A percentile compares a stretch with the other conserved stretches of the same genome.
phyloP scores from a whole-genome alignment of 495 filamentous ascomycete species.

The Xylaria telfairii region DNA sequence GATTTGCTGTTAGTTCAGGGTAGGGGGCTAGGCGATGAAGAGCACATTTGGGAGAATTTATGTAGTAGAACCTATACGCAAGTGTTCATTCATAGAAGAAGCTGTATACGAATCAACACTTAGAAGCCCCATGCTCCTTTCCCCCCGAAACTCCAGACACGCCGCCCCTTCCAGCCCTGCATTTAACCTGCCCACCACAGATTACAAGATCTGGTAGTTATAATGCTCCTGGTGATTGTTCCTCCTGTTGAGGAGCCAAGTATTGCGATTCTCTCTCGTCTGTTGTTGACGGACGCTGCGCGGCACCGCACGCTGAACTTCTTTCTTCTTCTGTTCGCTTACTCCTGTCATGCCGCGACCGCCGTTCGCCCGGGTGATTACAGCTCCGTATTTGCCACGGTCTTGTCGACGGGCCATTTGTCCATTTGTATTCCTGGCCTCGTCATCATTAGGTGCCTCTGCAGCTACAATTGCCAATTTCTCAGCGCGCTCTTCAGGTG shows the following conservation, averaged over 20 bases:
- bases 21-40: background rate
- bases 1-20: background rate
- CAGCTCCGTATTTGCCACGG: conserved; percentile 59
- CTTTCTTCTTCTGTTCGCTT: conserved; percentile 69
- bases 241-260: conserved; percentile 38
- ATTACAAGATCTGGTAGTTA: conserved; percentile 39
- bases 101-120: background rate
- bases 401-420: conserved; percentile 48
- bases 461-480: conserved; percentile 59
- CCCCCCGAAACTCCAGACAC: background rate
- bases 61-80: conserved; percentile 1
- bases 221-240: conserved; percentile 42
- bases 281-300: conserved; percentile 67
- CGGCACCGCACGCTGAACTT: conserved; percentile 68
- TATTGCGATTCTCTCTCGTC: conserved; percentile 44
- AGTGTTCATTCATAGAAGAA: conserved; percentile 4
- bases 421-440: conserved; percentile 35
- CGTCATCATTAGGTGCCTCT: conserved; percentile 41
- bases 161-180: background rate
- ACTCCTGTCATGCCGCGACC: conserved; percentile 79
- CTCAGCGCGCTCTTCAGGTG: conserved; percentile 68
- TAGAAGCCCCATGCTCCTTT: background rate
- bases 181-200: background rate
- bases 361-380: conserved; percentile 67
- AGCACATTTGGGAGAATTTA: background rate